Evolutionary conservation across 495 filamentous ascomycete species (phyloP).

Genomic region (Trichoderma orchidacearum): DNA sequence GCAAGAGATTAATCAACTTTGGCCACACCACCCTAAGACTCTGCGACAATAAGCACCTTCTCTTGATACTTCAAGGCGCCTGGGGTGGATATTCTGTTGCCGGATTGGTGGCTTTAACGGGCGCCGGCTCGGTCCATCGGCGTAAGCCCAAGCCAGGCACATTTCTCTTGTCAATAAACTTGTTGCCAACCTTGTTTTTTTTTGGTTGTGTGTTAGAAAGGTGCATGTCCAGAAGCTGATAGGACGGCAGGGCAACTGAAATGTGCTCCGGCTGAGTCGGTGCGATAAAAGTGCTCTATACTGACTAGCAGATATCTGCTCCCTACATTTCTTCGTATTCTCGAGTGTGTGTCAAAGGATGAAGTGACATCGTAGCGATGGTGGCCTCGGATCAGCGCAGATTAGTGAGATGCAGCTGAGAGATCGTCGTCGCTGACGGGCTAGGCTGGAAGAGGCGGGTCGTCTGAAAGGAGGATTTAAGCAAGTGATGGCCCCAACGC

Average conservation of each 20-base stretch:
- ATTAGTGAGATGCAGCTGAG: background rate
- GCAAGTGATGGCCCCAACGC: background rate
- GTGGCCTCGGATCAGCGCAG: background rate
- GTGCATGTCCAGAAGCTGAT: background rate
- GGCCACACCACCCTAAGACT: too few species aligned
- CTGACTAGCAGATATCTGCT: too few species aligned
- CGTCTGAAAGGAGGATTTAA: background rate
- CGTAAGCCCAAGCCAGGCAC: background rate
- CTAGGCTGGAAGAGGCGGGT: background rate
- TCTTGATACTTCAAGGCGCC: too few species aligned
- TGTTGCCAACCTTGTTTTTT: background rate
- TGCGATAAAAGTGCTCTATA: too few species aligned
- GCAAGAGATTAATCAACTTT: too few species aligned
- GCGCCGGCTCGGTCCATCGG: background rate
- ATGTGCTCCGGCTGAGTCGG: too few species aligned
- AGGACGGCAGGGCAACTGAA: background rate
- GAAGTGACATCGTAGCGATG: background rate
- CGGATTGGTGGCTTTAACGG: background rate
- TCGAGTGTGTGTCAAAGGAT: background rate
- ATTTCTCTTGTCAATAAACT: background rate
- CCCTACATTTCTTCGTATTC: background rate
- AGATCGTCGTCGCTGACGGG: background rate
- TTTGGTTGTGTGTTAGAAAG: background rate
- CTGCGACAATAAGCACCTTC: too few species aligned
- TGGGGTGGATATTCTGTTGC: too few species aligned